Base-by-base conservation (phyloP, 768 basidiomycete genomes). In the Austroboletus festivus region DNA sequence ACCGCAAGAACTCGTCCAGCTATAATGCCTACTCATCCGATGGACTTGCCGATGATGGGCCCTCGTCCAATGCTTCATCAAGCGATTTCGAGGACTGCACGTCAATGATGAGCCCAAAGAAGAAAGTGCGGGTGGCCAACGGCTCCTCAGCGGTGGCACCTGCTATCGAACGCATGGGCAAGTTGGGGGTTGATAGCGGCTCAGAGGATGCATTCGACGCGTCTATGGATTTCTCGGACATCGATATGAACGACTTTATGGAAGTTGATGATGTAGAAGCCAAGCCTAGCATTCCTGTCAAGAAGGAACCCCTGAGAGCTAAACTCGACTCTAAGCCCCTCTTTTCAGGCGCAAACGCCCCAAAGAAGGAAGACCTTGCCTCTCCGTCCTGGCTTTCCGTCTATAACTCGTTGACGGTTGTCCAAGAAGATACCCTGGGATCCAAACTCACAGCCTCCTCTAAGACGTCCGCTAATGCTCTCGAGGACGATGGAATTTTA, bases 401-500 rank as follows among this genome's bases (percentile, higher is more conserved):
- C 4, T 87, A 89, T 51, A 84, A 90, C 54, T 80, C 86, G 5
- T 75, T 89, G 4, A 72, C 73, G 1, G 82, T 89, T 21, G 72
- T 77, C 12, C 66, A 77, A 4, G 75, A 82, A 22, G 88, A 89
- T 19, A 71, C 75, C 1, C 67, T 87, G 22, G 86, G 84, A 19
- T 63, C 63, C 40, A 57, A 67, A 21, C 56, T 63, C 6, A 13
- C 73, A 71, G 21, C 67, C 3, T 64, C 71, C 7, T 76, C 42
- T 51, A 74, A 42, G 61, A 60, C 62, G 62, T 68, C 74, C 19
- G 55, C 82, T 7, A 77, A 78, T 35, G 85, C 85, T 0, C 75
- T 93, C 2, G 91, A 97, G 60, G 70, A 79, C 4, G 92, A 96
- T 54, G 93, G 91, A 2, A 87, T 83, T 3, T 71, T 98, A 13